These are phyloP conservation scores for Fusarium lateritium DNA, from an alignment of 2,329 filamentous ascomycete species.

Conservation along the genomic window DNA sequence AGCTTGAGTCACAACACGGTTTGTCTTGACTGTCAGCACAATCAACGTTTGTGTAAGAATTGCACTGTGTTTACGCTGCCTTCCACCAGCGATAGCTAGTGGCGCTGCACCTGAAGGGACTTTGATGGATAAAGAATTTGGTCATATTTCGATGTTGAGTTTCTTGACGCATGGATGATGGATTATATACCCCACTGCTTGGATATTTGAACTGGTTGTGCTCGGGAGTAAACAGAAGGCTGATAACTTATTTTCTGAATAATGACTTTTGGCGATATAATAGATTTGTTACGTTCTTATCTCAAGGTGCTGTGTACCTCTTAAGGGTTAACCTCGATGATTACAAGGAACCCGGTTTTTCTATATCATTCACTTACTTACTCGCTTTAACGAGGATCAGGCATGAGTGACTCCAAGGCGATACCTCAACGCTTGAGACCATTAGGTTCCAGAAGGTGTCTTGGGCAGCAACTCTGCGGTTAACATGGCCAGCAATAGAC, in stretches of 20 bases:
- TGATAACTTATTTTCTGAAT: neutral
- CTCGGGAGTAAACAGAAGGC: neutral
- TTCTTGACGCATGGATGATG: neutral
- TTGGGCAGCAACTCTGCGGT: neutral
- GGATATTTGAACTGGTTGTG: conserved; percentile 1
- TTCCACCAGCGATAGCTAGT: conserved; percentile 7
- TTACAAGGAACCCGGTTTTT: too few species aligned
- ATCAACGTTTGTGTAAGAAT: conserved; percentile 16
- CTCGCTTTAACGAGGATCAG: too few species aligned
- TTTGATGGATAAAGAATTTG: neutral
- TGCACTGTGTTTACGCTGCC: conserved; percentile 13
- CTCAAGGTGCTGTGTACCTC: too few species aligned
- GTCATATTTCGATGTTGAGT: conserved; percentile 1
- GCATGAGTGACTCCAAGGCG: too few species aligned
- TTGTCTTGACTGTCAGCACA: conserved; percentile 28
- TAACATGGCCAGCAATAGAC: neutral
- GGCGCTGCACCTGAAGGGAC: neutral
- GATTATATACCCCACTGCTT: conserved; percentile 25
- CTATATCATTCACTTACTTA: too few species aligned
- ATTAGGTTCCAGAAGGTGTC: neutral
- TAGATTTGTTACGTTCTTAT: neutral
- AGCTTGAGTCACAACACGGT: conserved; percentile 10
- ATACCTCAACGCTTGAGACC: neutral
- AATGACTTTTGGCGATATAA: neutral
- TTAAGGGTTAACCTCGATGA: too few species aligned